Evolutionary conservation across 2,329 filamentous ascomycete genomes (phyloP).

Genomic region (Zymoseptoria crescenta): DNA sequence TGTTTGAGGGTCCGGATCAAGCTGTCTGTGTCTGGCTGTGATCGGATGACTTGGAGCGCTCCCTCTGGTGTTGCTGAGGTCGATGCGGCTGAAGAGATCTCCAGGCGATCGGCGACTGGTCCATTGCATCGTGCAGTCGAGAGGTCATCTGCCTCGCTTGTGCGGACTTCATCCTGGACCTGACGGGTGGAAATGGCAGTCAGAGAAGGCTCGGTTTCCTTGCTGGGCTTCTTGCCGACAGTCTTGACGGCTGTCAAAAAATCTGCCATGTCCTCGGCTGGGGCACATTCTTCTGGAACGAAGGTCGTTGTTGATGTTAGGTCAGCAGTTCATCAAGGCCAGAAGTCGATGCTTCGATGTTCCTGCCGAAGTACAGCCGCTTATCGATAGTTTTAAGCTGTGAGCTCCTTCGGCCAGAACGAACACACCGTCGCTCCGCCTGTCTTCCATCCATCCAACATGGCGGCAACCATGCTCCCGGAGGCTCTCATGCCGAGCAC

Average conservation of each 20-base stretch:
- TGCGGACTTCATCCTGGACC: background rate
- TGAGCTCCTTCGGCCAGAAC: background rate
- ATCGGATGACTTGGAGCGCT: constrained; percentile 32
- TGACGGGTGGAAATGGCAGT: constrained; percentile 9
- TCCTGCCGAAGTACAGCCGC: too few species aligned
- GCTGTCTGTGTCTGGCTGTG: constrained; percentile 31
- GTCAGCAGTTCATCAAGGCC: background rate
- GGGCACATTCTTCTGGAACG: constrained; percentile 12
- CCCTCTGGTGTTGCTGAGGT: constrained; percentile 13
- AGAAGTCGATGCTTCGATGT: too few species aligned
- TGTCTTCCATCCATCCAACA: constrained; percentile 3
- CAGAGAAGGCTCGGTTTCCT: constrained; percentile 1
- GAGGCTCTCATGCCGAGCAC: constrained; percentile 7
- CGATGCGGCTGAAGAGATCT: too few species aligned
- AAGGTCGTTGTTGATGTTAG: background rate
- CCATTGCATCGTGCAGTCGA: background rate
- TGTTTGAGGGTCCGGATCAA: constrained; percentile 21
- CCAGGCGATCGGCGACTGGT: background rate
- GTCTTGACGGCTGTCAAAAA: constrained; percentile 44
- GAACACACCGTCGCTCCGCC: background rate
- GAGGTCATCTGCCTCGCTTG: background rate
- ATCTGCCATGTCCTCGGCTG: constrained; percentile 38
- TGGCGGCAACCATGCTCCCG: constrained; percentile 18
- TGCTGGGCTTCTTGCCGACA: constrained; percentile 3
- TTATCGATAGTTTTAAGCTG: background rate